Percentiles rank a stretch among this genome's conserved stretches.
Conservation (phyloP, 148 eudicot species). For the Beta vulgaris region DNA sequence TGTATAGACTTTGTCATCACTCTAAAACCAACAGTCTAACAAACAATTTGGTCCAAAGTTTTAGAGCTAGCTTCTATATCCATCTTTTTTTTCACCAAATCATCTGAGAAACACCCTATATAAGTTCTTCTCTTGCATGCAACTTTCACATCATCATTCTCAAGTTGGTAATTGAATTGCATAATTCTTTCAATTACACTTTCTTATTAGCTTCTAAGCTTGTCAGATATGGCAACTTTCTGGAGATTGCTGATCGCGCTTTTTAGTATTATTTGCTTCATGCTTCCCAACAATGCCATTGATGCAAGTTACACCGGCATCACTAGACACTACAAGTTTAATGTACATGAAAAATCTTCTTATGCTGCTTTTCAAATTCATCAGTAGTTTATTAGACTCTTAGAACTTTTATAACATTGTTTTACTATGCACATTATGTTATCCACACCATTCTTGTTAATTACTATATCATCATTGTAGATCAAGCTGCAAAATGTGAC, state of each 20-base stretch:
- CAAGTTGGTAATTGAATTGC: background rate
- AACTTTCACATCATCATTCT: constrained; percentile 23
- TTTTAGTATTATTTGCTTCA: constrained; percentile 6
- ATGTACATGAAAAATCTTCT: constrained; percentile 28
- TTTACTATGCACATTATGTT: background rate
- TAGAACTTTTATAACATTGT: background rate
- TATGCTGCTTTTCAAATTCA: background rate
- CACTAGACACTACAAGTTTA: constrained; percentile 50
- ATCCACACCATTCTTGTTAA: background rate
- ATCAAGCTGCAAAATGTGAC: constrained; percentile 43
- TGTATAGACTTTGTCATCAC: constrained; percentile 34
- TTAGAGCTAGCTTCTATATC: background rate
- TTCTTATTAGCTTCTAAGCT: background rate
- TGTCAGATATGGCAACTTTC: constrained; percentile 10
- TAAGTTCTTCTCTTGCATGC: constrained; percentile 1
- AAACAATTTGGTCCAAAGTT: constrained; percentile 17
- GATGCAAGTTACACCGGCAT: constrained; percentile 28
- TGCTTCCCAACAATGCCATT: background rate
- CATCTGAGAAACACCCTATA: constrained; percentile 12
- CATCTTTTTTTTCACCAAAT: constrained; percentile 17
- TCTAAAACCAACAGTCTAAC: constrained; percentile 32
- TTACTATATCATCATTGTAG: constrained; percentile 14
- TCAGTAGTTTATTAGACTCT: background rate
- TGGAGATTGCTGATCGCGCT: background rate
- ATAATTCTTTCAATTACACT: background rate